Conservation (phyloP, 805 yeast species). For the Clavispora carvajalis region DNA sequence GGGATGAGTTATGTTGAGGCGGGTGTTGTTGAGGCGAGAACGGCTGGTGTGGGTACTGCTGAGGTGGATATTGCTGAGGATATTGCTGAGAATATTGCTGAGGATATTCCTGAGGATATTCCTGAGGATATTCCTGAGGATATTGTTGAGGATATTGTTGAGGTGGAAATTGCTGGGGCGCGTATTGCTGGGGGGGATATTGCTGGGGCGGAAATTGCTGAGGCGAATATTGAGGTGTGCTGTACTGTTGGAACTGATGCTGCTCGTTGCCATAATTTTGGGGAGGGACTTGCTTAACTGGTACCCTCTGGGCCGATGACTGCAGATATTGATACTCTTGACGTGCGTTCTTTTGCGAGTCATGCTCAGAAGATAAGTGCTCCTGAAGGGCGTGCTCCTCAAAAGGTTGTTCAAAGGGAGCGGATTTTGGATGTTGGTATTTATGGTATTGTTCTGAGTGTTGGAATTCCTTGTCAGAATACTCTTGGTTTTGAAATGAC, state of each 20-base stretch:
- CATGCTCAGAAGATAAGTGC: no score
- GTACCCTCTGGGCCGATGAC: no score
- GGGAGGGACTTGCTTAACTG: background rate
- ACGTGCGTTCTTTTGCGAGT: no score
- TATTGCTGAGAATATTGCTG: slow-evolving; percentile 8
- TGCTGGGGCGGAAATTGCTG: slow-evolving; percentile 12
- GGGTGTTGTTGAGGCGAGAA: background rate
- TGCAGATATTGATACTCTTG: no score
- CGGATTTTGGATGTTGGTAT: no score
- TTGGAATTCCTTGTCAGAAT: no score
- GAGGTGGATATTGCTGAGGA: slow-evolving; percentile 1
- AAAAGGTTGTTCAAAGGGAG: no score
- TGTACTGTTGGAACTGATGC: background rate
- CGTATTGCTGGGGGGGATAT: slow-evolving; percentile 1
- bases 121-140: slow-evolving; percentile 1
- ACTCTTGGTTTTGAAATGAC: no score
- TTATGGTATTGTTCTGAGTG: no score
- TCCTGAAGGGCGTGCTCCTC: no score
- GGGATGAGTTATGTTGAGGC: background rate
- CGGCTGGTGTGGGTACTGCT: background rate
- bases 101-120: slow-evolving; percentile 1
- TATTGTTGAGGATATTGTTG: slow-evolving; percentile 7
- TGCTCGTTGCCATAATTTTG: background rate
- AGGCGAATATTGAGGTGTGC: slow-evolving; percentile 14
- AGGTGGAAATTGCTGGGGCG: slow-evolving; percentile 11